These are phyloP conservation scores for Epichloe hybrida DNA, from an alignment of 2,329 filamentous ascomycete species.

Conservation along the genomic window DNA sequence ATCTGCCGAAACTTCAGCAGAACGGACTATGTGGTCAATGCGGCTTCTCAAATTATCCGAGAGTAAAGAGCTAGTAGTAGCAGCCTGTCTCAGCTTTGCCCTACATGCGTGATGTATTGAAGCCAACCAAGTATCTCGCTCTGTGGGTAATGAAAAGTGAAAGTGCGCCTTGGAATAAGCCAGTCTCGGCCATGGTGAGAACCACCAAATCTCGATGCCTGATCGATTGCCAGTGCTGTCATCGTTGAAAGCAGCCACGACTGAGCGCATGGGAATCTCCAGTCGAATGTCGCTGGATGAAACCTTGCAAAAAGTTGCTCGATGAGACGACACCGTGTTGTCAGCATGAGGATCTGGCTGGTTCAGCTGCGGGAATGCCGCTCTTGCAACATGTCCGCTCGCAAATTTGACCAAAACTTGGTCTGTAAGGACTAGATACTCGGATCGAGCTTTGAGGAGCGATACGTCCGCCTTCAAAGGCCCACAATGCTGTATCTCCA, in stretches of 20 bases:
- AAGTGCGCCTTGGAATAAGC: slow-evolving; percentile 34
- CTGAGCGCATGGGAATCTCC: slow-evolving; percentile 34
- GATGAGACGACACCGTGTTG: slow-evolving; percentile 12
- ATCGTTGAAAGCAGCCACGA: slow-evolving; percentile 39
- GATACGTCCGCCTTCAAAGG: slow-evolving; percentile 36
- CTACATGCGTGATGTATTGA: slow-evolving; percentile 30
- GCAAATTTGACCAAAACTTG: slow-evolving; percentile 37
- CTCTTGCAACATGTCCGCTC: slow-evolving; percentile 31
- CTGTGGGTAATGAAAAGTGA: slow-evolving; percentile 33
- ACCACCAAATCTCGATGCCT: slow-evolving; percentile 45
- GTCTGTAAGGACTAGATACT: slow-evolving; percentile 39
- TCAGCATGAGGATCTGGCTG: slow-evolving; percentile 12
- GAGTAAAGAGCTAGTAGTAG: slow-evolving; percentile 24
- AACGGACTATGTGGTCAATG: slow-evolving; percentile 32
- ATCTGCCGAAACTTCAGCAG: slow-evolving; percentile 23
- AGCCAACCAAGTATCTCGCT: slow-evolving; percentile 36
- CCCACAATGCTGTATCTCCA: slow-evolving; percentile 32
- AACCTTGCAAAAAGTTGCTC: slow-evolving; percentile 15
- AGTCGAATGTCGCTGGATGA: slow-evolving; percentile 25
- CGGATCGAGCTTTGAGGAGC: slow-evolving; percentile 33
- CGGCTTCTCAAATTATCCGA: slow-evolving; percentile 33
- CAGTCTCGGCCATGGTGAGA: slow-evolving; percentile 27
- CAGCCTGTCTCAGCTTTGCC: slow-evolving; percentile 21
- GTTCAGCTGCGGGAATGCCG: slow-evolving; percentile 33
- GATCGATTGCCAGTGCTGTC: slow-evolving; percentile 36